A percentile compares a stretch with the other conserved stretches of the same genome.
Conservation (phyloP, 176 grass and related monocot species). For the Canna indica region DNA sequence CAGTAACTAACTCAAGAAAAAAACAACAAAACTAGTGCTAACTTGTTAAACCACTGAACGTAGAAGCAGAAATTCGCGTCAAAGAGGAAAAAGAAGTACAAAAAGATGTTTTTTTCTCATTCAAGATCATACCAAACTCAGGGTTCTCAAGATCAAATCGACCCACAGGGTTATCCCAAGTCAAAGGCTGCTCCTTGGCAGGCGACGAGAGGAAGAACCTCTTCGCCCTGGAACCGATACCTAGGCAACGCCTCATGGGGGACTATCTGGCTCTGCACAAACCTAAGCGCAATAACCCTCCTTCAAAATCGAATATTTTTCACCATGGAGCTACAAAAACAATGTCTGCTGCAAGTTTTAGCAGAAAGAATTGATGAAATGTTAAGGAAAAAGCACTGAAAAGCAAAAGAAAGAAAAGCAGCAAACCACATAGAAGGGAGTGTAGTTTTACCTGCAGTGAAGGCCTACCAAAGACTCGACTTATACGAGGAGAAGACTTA, state of each 20-base stretch:
- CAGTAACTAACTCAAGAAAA: too few relatives aligned
- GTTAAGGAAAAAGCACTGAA: neutral
- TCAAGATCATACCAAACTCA: neutral
- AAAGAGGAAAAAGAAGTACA: neutral
- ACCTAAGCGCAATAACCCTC: neutral
- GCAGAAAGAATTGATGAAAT: neutral
- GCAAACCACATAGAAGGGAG: neutral
- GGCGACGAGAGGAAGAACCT: constrained; percentile 2
- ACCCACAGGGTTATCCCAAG: constrained; percentile 3
- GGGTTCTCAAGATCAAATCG: neutral
- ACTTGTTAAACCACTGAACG: too few relatives aligned
- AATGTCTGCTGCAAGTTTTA: neutral
- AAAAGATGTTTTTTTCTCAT: neutral
- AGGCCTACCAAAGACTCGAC: neutral
- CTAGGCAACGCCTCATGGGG: neutral
- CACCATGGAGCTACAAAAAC: neutral
- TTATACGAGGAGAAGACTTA: too few relatives aligned
- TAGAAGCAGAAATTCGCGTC: neutral
- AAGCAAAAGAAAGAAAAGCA: neutral
- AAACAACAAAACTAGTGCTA: too few relatives aligned
- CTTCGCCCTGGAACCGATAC: neutral
- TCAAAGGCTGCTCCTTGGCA: neutral
- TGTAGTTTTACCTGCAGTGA: neutral
- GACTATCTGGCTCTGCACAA: too few relatives aligned
- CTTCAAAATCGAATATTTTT: neutral